phyloP scores from a whole-genome alignment of 495 filamentous ascomycete genomes.

The Rostrohypoxylon terebratum region DNA sequence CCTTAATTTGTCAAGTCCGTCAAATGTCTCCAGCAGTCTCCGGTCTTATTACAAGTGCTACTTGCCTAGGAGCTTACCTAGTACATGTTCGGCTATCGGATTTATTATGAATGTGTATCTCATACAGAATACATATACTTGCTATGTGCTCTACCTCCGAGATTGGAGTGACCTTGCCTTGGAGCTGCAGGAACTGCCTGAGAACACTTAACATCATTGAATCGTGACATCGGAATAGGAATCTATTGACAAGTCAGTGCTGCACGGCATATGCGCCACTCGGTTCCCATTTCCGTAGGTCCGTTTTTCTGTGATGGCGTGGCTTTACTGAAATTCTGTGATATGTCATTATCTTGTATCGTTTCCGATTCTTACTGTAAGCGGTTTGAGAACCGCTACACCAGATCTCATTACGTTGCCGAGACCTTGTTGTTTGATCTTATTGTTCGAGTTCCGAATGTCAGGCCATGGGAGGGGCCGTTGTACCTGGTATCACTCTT shows the following conservation, averaged over 20 bases:
- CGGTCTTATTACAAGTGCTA: not conserved
- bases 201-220: no score
- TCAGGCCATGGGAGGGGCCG: not conserved
- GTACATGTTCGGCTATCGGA: not conserved
- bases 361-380: not conserved
- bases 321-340: not conserved
- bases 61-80: not conserved
- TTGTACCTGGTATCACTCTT: not conserved
- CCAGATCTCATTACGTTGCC: not conserved
- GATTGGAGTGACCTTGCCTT: not conserved
- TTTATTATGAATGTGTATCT: not conserved
- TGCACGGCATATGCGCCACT: constrained; percentile 19
- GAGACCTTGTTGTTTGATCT: not conserved
- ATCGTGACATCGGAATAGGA: not conserved
- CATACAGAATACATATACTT: constrained; percentile 5
- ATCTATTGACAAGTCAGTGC: constrained; percentile 7
- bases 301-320: not conserved
- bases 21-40: not conserved
- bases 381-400: not conserved
- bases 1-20: not conserved
- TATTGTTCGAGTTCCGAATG: not conserved
- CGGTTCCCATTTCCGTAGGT: constrained; percentile 5
- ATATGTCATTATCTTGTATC: constrained; percentile 8
- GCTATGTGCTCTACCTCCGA: not conserved
- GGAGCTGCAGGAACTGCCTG: no score